phyloP scores from a whole-genome alignment of 2,329 filamentous ascomycete genomes.

The Fusarium decemcellulare region DNA sequence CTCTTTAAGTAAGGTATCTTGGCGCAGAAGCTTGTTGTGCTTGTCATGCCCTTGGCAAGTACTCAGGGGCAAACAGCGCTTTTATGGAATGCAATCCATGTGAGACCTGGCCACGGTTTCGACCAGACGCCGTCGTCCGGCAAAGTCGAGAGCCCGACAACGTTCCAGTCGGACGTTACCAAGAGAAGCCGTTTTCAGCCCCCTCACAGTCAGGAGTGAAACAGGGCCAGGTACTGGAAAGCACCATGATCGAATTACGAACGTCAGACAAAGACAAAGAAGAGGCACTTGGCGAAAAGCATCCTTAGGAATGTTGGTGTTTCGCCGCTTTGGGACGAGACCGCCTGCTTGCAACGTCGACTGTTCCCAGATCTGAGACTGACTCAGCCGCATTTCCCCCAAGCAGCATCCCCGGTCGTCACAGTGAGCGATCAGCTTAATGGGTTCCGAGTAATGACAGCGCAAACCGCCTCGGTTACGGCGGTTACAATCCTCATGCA shows the following conservation, averaged over 20 bases:
- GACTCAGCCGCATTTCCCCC: neutral
- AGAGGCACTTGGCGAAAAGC: neutral
- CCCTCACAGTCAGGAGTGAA: neutral
- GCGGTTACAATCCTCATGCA: neutral
- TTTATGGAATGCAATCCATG: conserved; percentile 3
- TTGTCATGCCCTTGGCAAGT: neutral
- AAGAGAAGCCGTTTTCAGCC: conserved; percentile 8
- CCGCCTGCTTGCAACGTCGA: neutral
- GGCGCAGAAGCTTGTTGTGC: conserved; percentile 4
- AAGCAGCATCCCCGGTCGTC: neutral
- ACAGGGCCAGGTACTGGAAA: conserved; percentile 1
- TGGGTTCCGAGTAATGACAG: neutral
- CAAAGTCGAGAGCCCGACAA: conserved; percentile 3
- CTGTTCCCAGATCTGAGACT: neutral
- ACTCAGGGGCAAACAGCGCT: conserved; percentile 9
- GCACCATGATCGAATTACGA: neutral
- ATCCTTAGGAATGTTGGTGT: conserved; percentile 1
- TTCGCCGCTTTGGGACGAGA: neutral
- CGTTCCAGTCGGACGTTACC: conserved; percentile 7
- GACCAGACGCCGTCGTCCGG: neutral
- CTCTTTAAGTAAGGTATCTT: neutral
- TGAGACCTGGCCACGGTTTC: neutral
- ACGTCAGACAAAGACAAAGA: neutral
- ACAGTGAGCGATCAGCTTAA: neutral
- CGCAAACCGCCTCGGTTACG: conserved; percentile 3